A percentile compares a stretch with the other conserved stretches of the same genome.
These are phyloP conservation scores for Salix arbutifolia DNA, from an alignment of 345 rosid genomes.

Conservation along the genomic window DNA sequence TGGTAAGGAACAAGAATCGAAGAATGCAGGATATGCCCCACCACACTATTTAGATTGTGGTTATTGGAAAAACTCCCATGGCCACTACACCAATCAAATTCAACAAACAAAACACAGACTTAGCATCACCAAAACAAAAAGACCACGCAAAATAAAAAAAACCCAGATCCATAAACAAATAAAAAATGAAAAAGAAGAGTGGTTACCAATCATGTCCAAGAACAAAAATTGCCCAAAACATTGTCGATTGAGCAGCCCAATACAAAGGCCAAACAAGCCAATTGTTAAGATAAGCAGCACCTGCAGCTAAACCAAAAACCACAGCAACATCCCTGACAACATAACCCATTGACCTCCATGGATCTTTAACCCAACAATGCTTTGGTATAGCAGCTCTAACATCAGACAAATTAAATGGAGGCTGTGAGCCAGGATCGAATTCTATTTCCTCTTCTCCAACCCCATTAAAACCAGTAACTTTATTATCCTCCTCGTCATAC, in stretches of 20 bases:
- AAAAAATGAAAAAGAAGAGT: background rate
- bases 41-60: slow-evolving; percentile 61
- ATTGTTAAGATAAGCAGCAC: slow-evolving; percentile 56
- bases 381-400: slow-evolving; percentile 77
- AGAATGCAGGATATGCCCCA: slow-evolving; percentile 81
- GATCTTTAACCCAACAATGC: slow-evolving; percentile 88
- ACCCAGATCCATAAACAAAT: background rate
- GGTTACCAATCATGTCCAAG: slow-evolving; percentile 88
- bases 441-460: background rate
- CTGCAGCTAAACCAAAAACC: slow-evolving; percentile 71
- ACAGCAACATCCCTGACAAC: slow-evolving; percentile 68
- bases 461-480: background rate
- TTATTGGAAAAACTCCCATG: slow-evolving; percentile 86
- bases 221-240: slow-evolving; percentile 95
- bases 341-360: slow-evolving; percentile 75
- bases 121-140: background rate
- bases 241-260: slow-evolving; percentile 87
- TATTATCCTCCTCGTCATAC: slow-evolving; percentile 2
- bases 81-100: slow-evolving; percentile 45
- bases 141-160: background rate
- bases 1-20: slow-evolving; percentile 90
- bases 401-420: slow-evolving; percentile 71
- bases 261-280: slow-evolving; percentile 91
- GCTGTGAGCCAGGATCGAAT: slow-evolving; percentile 64
- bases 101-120: background rate